These are phyloP conservation scores for Skeletonema tropicum DNA, from an alignment of 108 stramenopile species.

Conservation along the genomic window DNA sequence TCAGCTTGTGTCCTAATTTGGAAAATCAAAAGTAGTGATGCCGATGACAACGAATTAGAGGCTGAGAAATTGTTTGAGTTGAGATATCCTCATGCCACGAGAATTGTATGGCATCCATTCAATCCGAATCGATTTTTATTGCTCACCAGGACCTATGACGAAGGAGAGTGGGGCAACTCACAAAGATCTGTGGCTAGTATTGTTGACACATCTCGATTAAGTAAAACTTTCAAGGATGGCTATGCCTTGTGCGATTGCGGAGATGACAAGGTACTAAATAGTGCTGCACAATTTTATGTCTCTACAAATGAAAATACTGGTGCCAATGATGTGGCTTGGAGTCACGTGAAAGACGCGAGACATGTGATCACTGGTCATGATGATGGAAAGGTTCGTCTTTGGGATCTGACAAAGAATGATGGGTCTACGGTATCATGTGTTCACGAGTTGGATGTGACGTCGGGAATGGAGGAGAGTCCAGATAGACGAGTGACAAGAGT, in stretches of 20 bases:
- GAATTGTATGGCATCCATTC: conserved; percentile 83
- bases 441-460: conserved; percentile 9
- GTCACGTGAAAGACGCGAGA: conserved; percentile 45
- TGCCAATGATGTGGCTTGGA: conserved; percentile 73
- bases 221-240: conserved; percentile 10
- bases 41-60: conserved; percentile 33
- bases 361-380: conserved; percentile 70
- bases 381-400: conserved; percentile 67
- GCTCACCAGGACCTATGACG: conserved; percentile 5
- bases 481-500: conserved; percentile 28
- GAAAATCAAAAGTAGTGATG: conserved; percentile 20
- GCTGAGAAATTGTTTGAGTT: conserved; percentile 70
- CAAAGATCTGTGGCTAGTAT: conserved; percentile 58
- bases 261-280: conserved; percentile 45
- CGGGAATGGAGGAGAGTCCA: background rate
- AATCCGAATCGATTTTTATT: conserved; percentile 77
- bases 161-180: background rate
- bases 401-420: conserved; percentile 55
- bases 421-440: conserved; percentile 3
- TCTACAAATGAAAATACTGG: background rate
- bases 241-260: conserved; percentile 51
- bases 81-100: conserved; percentile 12
- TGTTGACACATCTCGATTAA: conserved; percentile 69
- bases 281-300: conserved; percentile 44
- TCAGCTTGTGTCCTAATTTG: conserved; percentile 49